Conservation (phyloP, 2,329 filamentous ascomycete genomes). For the Orbilia brochopaga region DNA sequence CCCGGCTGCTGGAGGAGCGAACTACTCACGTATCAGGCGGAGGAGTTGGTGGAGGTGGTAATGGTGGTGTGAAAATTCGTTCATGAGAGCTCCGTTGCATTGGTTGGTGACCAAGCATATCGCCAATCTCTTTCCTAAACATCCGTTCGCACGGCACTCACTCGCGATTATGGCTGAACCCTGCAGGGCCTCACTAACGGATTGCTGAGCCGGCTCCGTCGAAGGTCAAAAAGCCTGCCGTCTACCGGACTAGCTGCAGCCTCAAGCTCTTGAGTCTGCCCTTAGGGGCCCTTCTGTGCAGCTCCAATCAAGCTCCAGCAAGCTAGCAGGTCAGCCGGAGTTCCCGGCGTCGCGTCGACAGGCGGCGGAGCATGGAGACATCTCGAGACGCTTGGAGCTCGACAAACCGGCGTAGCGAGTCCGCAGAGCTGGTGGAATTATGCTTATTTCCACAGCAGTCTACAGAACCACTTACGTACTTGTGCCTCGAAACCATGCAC, state of each 20-base stretch:
- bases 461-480: too few relatives aligned
- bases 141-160: not conserved
- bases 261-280: not conserved
- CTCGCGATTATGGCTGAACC: not conserved
- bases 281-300: too few relatives aligned
- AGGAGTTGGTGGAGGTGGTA: too few relatives aligned
- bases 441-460: not conserved
- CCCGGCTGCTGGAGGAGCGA: too few relatives aligned
- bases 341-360: constrained; percentile 3
- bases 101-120: constrained; percentile 5
- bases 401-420: not conserved
- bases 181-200: constrained; percentile 5
- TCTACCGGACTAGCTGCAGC: not conserved
- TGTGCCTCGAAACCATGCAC: too few relatives aligned
- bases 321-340: not conserved
- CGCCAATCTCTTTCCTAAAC: constrained; percentile 18
- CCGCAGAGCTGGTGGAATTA: not conserved
- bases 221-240: not conserved
- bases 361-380: constrained; percentile 7
- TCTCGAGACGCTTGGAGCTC: constrained; percentile 3
- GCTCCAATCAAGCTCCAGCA: too few relatives aligned
- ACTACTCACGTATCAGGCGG: too few relatives aligned
- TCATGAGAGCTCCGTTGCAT: constrained; percentile 49
- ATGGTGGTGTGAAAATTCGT: constrained; percentile 44
- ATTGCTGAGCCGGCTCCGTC: not conserved